Evolutionary conservation across 2,329 filamentous ascomycete genomes (phyloP).

Genomic region (Remersonia thermophila): DNA sequence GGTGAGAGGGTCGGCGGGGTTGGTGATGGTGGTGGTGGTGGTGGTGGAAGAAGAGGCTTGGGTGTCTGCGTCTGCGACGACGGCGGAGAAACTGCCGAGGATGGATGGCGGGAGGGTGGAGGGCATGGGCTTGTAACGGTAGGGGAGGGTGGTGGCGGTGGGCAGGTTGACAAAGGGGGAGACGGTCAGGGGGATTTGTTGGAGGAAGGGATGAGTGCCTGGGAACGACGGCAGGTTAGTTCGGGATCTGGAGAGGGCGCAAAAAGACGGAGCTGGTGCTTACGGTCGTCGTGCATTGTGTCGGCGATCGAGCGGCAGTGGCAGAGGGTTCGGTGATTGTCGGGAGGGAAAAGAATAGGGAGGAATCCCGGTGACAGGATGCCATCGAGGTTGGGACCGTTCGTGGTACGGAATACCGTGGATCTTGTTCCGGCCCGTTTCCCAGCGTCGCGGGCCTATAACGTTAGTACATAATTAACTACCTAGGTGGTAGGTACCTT

Average conservation of each 20-base stretch:
- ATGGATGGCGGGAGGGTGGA: conserved; percentile 70
- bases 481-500: too few species aligned
- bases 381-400: too few species aligned
- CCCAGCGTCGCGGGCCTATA: too few species aligned
- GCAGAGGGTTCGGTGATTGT: too few species aligned
- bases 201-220: conserved; percentile 77
- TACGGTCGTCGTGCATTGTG: conserved; percentile 29
- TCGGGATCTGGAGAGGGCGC: neutral
- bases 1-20: conserved; percentile 12
- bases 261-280: conserved; percentile 1
- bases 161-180: conserved; percentile 90
- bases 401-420: too few species aligned
- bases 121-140: conserved; percentile 85
- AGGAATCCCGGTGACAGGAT: too few species aligned
- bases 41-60: conserved; percentile 22
- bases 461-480: too few species aligned
- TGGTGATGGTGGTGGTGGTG: conserved; percentile 15
- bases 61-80: neutral
- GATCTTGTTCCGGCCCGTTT: too few species aligned
- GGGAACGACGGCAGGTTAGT: conserved; percentile 7
- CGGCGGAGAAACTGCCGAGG: too few species aligned
- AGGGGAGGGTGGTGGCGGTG: conserved; percentile 79
- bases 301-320: too few species aligned
- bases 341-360: too few species aligned
- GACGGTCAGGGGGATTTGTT: conserved; percentile 85